Percentiles rank a stretch among this genome's conserved stretches.
phyloP scores from a whole-genome alignment of 2,329 filamentous ascomycete species.

The Neonectria hederae region DNA sequence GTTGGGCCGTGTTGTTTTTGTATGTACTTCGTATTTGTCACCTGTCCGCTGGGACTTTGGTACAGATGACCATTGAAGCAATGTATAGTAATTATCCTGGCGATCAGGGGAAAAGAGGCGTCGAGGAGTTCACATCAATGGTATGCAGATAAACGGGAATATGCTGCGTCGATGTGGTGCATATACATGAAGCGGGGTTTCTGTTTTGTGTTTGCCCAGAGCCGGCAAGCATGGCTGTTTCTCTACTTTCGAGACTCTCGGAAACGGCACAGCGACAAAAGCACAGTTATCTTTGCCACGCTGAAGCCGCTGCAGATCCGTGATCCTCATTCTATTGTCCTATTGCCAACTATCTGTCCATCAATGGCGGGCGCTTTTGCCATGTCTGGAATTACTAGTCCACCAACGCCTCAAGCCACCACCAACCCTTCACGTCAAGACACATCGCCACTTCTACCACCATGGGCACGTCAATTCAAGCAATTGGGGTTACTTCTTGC shows the following conservation, averaged over 20 bases:
- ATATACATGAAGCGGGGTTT: slow-evolving; percentile 13
- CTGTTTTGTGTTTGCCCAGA: slow-evolving; percentile 3
- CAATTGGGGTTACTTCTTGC: slow-evolving; percentile 77
- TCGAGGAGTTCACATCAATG: not conserved
- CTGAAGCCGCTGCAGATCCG: slow-evolving; percentile 1
- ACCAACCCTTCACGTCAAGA: slow-evolving; percentile 33
- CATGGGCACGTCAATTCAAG: slow-evolving; percentile 56
- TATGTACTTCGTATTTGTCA: not conserved
- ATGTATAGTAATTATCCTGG: not conserved
- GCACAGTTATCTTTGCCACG: not conserved
- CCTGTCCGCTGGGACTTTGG: not conserved
- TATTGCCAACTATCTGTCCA: not conserved
- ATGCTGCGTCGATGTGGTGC: no score
- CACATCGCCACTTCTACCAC: slow-evolving; percentile 51
- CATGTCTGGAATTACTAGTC: slow-evolving; percentile 29
- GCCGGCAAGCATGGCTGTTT: not conserved
- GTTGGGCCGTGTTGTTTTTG: not conserved
- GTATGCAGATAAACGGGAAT: not conserved
- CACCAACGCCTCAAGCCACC: slow-evolving; percentile 26
- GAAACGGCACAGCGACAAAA: slow-evolving; percentile 14
- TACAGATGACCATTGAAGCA: not conserved
- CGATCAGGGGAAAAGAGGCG: not conserved
- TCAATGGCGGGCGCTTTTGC: slow-evolving; percentile 33
- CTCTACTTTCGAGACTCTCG: slow-evolving; percentile 1
- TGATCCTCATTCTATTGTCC: not conserved